Conservation (phyloP, 805 yeast species). For the Candida nitratophila region DNA sequence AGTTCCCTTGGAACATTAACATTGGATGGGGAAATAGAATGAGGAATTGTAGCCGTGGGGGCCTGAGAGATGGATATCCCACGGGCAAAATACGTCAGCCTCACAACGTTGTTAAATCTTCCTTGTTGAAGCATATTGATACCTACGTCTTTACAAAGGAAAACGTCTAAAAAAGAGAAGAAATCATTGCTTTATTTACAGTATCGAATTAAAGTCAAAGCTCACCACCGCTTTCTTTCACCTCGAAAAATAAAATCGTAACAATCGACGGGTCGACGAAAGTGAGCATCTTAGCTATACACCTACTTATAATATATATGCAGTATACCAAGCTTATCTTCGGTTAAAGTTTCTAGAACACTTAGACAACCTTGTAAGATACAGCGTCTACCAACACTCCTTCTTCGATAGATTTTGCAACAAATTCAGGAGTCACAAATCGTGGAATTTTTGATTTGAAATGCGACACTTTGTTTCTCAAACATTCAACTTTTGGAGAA, state of each 20-base stretch:
- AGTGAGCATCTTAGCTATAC: too few species aligned
- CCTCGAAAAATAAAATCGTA: too few species aligned
- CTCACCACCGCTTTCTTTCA: too few species aligned
- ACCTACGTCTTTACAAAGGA: neutral
- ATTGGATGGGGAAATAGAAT: neutral
- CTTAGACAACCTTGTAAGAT: neutral
- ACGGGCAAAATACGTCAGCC: neutral
- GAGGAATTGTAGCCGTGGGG: neutral
- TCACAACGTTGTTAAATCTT: neutral
- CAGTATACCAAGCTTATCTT: too few species aligned
- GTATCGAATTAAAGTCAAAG: too few species aligned
- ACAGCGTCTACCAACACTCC: constrained; percentile 11
- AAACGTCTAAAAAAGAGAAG: too few species aligned
- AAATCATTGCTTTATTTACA: too few species aligned
- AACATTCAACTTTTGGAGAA: constrained; percentile 1
- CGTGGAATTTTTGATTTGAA: constrained; percentile 23
- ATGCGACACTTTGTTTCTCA: neutral
- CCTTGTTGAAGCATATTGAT: neutral
- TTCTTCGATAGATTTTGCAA: constrained; percentile 23
- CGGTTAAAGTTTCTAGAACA: too few species aligned
- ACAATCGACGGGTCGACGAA: too few species aligned
- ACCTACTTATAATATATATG: too few species aligned
- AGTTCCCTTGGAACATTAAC: neutral
- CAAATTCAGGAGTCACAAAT: constrained; percentile 27
- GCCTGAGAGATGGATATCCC: constrained; percentile 1